Evolutionary conservation across 2,329 filamentous ascomycete genomes (phyloP), one percentile per base, ranked within the genome.

Genomic region (Sarocladiaceae sp.): DNA sequence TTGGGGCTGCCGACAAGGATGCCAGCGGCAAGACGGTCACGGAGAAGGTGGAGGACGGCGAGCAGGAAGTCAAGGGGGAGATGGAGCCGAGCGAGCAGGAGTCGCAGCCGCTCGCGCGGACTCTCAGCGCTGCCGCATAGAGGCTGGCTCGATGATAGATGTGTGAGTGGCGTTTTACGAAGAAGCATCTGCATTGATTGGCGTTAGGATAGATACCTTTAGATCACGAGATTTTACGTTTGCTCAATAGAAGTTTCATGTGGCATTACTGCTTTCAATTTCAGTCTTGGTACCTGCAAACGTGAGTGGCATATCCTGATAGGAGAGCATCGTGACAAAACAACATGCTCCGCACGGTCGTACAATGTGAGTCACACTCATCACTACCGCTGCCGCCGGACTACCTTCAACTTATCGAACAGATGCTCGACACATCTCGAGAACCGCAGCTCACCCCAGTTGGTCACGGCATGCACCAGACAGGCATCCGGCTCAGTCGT

Each of bases 61-160:
- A 67, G n/a, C 48, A 55, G 26, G 50, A 55, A 26, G 63, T 65
- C 58, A 56, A 62, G 51, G 57, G 54, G 5, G 59, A 65, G 35
- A 50, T 65, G 3, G 64, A 66, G 13, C 48, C 48, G 4, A 45
- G 32, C 26, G 48, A 47, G 35, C 44, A 44, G 20, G 13, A 24
- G 6, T 26, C 39, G n/a, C 31, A 19, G 12, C 11, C 40, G 5
- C 9, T 35, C 9, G 33, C 20, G 1, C 39, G 34, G 10, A 46
- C 44, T 6, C 27, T 48, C 39, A 48, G 47, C 19, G 40, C 47
- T 13, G 23, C 37, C 29, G 37, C 37, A 18, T 41, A 41, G 37
- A n/a, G 16, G 18, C 5, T 18, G 16, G 33, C 16, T 19, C 7
- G 33, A 35, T 4, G 18, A 19, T n/a, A n/a, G n/a, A n/a, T n/a